phyloP scores from a whole-genome alignment of 1,284 basidiomycete genomes.

The Meira nashicola region DNA sequence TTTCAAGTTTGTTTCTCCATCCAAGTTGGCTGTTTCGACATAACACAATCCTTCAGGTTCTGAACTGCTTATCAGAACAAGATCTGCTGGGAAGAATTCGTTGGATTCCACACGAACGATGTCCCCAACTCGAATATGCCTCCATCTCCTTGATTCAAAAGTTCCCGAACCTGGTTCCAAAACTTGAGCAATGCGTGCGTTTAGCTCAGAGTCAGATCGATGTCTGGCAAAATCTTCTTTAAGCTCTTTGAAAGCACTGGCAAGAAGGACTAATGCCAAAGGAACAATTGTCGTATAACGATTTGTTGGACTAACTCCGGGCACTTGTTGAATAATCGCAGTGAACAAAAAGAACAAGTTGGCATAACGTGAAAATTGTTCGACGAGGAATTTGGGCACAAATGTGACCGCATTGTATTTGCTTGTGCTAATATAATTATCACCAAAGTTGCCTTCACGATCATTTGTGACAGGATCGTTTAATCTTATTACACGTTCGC shows the following conservation, averaged over 20 bases:
- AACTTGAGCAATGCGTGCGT: conserved; percentile 74
- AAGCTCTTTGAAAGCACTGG: conserved; percentile 92
- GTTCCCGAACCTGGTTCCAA: conserved; percentile 62
- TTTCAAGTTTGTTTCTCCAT: conserved; percentile 97
- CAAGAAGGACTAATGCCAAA: conserved; percentile 79
- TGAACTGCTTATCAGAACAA: conserved; percentile 78
- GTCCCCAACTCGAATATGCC: conserved; percentile 83
- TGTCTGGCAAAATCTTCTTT: conserved; percentile 97
- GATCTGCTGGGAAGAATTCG: conserved; percentile 93
- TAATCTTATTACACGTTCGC: conserved; percentile 41
- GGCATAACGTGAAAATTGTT: conserved; percentile 98
- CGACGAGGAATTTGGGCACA: conserved; percentile 87
- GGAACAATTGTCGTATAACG: conserved; percentile 92
- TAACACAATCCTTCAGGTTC: conserved; percentile 97
- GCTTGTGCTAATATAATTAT: conserved; percentile 85
- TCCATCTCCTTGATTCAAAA: conserved; percentile 79
- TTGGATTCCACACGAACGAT: conserved; percentile 83
- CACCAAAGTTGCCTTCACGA: conserved; percentile 37
- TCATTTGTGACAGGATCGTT: conserved; percentile 46
- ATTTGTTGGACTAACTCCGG: conserved; percentile 94
- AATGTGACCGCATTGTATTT: conserved; percentile 91
- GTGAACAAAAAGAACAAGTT: conserved; percentile 99
- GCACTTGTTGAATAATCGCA: conserved; percentile 95
- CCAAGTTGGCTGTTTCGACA: conserved; percentile 94
- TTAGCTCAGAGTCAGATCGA: conserved; percentile 87